phyloP scores from a whole-genome alignment of 768 basidiomycete species.

The Suillus paluster region DNA sequence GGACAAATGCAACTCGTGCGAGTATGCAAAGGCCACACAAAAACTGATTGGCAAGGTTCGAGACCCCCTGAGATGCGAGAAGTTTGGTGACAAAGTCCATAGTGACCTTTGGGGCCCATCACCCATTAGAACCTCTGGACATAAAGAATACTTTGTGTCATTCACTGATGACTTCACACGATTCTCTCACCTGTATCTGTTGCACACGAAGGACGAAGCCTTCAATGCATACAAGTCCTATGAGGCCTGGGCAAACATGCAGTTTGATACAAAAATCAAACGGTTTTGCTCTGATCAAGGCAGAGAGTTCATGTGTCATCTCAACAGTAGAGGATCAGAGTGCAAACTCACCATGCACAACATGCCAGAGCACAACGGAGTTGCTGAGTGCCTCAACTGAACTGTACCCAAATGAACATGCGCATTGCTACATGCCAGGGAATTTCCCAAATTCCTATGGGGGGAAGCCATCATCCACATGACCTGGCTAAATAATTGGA shows the following conservation, averaged over 20 bases:
- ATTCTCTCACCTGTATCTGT: too few species aligned
- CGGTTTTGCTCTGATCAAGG: conserved; percentile 46
- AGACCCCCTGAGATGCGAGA: too few species aligned
- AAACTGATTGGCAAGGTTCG: too few species aligned
- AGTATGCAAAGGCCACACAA: too few species aligned
- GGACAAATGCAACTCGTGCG: too few species aligned
- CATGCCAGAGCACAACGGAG: conserved; percentile 48
- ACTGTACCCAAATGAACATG: conserved; percentile 38
- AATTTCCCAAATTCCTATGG: conserved; percentile 44
- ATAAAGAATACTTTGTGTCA: too few species aligned
- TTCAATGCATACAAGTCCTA: conserved; percentile 30
- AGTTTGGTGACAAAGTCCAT: too few species aligned
- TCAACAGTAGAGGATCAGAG: conserved; percentile 41
- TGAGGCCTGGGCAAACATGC: conserved; percentile 39
- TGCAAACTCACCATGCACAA: conserved; percentile 45
- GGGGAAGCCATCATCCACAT: conserved; percentile 39
- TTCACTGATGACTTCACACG: too few species aligned
- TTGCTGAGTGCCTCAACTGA: conserved; percentile 46
- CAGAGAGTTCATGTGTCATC: conserved; percentile 42
- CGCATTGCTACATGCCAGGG: conserved; percentile 40
- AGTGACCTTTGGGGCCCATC: too few species aligned
- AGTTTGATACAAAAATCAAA: conserved; percentile 34
- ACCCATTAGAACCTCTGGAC: too few species aligned
- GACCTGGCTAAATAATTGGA: conserved; percentile 42
- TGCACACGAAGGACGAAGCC: too few species aligned